Evolutionary conservation across 2,329 filamentous ascomycete genomes (phyloP), one percentile per base, ranked within the genome.

Genomic region (Aspergillus sp.): DNA sequence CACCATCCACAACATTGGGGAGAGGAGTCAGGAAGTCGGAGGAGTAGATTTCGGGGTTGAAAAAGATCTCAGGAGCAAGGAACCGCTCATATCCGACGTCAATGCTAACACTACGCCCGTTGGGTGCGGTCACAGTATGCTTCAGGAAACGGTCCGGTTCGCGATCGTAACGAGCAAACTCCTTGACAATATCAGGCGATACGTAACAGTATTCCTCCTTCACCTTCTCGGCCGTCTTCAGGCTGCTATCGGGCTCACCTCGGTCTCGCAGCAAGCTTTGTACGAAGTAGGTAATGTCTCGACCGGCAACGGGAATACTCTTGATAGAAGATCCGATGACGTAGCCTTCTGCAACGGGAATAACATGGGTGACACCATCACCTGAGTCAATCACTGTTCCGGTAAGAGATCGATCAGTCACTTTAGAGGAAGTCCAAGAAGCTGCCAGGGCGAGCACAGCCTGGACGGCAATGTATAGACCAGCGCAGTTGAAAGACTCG

Each of bases 181-280:
- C 95, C 83, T 98, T 99, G 71, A 99, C 95, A 62, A 99, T 98
- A 75, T 99, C 95, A 15, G 96, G 95, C 75, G 90, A 96, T 41
- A 99, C 95, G 70, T 99, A 99, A 77, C 95, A 98, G 81, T 96
- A 93, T 74, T 97, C 91, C 77, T 99, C 95, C 82, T 99, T 99
- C 77, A 99, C 96, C 74, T 92, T 90, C 77, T 98, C 95, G 1
- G 95, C 95, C 7, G 93, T 98, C 83, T 98, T 97, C 64, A 99
- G 83, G 57, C 92, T 96, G 71, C 93, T 97, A 74, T 99, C 95
- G 21, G 95, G 88, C 82, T 99, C 95, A 67, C 93, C 93, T 68
- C 95, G 90, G 77, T 99, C 95, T 79, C 95, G 89, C 51, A 99
- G 87, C 59, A 99, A 84, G 62, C 90, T 96, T 78, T 99, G 95